These are phyloP conservation scores for Erodium chrysanthum DNA, from an alignment of 441 rosid genomes.

Conservation along the genomic window DNA sequence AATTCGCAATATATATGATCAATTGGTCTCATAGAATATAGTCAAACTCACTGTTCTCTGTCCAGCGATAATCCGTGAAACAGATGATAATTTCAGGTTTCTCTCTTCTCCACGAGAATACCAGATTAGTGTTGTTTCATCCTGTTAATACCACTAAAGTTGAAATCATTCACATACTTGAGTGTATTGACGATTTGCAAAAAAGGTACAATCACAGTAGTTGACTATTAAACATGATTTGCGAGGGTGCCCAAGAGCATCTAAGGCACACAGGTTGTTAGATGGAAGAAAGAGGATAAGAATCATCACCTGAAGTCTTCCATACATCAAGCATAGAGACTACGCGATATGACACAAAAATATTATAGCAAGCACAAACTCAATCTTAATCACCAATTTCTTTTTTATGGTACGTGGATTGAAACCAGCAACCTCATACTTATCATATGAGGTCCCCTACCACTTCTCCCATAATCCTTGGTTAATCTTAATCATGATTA, in stretches of 20 bases:
- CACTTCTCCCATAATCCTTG: too few relatives aligned
- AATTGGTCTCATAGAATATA: not conserved
- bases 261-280: not conserved
- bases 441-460: too few relatives aligned
- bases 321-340: not conserved
- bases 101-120: constrained; percentile 88
- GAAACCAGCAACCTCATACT: not conserved
- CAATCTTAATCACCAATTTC: too few relatives aligned
- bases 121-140: constrained; percentile 90
- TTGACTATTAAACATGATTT: not conserved
- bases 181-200: not conserved
- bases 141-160: constrained; percentile 34
- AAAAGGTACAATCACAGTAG: not conserved
- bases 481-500: too few relatives aligned
- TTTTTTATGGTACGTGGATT: not conserved
- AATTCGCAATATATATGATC: not conserved
- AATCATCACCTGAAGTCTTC: not conserved
- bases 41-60: constrained; percentile 80
- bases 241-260: too few relatives aligned
- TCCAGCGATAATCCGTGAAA: constrained; percentile 81
- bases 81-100: constrained; percentile 76
- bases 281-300: not conserved
- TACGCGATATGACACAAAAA: too few relatives aligned
- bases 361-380: too few relatives aligned
- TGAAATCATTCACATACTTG: constrained; percentile 6